Evolutionary conservation across 2,329 filamentous ascomycete species (phyloP).

Genomic region (Ceratocystis papillata): DNA sequence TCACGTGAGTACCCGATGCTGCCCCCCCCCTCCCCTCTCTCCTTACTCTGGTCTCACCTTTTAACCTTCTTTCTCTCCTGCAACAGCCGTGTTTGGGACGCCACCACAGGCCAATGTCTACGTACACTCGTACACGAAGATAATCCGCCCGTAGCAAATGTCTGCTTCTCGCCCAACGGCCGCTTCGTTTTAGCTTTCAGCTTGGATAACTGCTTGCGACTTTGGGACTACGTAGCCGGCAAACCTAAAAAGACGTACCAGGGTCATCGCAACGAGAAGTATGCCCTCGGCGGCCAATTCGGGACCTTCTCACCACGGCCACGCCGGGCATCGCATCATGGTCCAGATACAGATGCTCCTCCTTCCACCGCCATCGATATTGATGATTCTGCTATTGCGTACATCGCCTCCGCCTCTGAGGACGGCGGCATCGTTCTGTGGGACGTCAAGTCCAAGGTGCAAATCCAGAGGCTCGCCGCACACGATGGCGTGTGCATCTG

Average conservation of each 20-base stretch:
- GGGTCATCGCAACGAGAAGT: slow-evolving; percentile 74
- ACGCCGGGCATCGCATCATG: slow-evolving; percentile 23
- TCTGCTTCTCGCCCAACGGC: slow-evolving; percentile 89
- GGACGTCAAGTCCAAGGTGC: slow-evolving; percentile 77
- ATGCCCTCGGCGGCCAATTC: slow-evolving; percentile 76
- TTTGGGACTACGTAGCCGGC: slow-evolving; percentile 93
- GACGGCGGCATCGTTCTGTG: slow-evolving; percentile 77
- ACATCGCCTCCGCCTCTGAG: slow-evolving; percentile 76
- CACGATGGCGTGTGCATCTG: slow-evolving; percentile 54
- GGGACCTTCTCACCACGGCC: slow-evolving; percentile 40
- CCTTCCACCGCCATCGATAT: slow-evolving; percentile 14
- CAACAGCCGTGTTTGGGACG: slow-evolving; percentile 79
- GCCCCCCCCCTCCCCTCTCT: neutral
- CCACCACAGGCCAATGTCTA: slow-evolving; percentile 85
- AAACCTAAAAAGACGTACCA: slow-evolving; percentile 95
- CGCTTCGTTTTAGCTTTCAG: slow-evolving; percentile 87
- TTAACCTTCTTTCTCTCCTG: slow-evolving; percentile 18
- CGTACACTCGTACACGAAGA: slow-evolving; percentile 94
- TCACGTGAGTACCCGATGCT: slow-evolving; percentile 50
- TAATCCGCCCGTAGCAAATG: slow-evolving; percentile 38
- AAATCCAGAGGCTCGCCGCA: slow-evolving; percentile 55
- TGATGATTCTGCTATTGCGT: slow-evolving; percentile 34
- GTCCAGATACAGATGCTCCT: slow-evolving; percentile 24
- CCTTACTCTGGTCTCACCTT: neutral
- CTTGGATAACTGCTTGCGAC: slow-evolving; percentile 74